phyloP scores from a whole-genome alignment of 441 rosid genomes.

The Populus hybrid region DNA sequence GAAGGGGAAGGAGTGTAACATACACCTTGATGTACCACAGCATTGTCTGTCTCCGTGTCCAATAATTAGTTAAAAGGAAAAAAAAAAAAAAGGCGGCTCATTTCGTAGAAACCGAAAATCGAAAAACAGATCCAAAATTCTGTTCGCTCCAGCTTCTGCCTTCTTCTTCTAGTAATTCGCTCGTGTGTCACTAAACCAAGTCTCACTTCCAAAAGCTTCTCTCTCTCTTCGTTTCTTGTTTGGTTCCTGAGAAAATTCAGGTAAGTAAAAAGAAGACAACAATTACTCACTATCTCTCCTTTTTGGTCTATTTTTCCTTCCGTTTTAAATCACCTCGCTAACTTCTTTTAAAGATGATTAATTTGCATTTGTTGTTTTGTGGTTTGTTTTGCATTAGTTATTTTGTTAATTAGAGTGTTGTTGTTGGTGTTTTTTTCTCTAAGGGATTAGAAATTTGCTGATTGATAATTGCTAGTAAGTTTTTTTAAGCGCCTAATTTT shows the following conservation, averaged over 20 bases:
- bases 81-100: neutral
- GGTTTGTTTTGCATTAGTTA: neutral
- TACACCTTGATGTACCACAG: neutral
- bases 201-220: constrained; percentile 1
- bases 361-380: neutral
- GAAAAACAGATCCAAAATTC: neutral
- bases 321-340: neutral
- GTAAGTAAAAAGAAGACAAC: neutral
- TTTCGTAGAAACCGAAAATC: neutral
- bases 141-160: neutral
- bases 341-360: neutral
- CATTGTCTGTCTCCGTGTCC: neutral
- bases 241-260: constrained; percentile 1
- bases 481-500: neutral
- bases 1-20: neutral
- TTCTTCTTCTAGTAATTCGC: neutral
- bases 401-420: neutral
- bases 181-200: neutral
- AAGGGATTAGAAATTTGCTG: neutral
- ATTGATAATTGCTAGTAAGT: neutral
- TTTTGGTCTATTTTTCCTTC: neutral
- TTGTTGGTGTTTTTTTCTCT: no score
- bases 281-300: neutral
- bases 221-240: neutral
- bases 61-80: neutral